A percentile compares a stretch with the other conserved stretches of the same genome.
These are phyloP conservation scores for Aspergillus japonicus DNA, from an alignment of 2,329 filamentous ascomycete species.

Conservation along the genomic window DNA sequence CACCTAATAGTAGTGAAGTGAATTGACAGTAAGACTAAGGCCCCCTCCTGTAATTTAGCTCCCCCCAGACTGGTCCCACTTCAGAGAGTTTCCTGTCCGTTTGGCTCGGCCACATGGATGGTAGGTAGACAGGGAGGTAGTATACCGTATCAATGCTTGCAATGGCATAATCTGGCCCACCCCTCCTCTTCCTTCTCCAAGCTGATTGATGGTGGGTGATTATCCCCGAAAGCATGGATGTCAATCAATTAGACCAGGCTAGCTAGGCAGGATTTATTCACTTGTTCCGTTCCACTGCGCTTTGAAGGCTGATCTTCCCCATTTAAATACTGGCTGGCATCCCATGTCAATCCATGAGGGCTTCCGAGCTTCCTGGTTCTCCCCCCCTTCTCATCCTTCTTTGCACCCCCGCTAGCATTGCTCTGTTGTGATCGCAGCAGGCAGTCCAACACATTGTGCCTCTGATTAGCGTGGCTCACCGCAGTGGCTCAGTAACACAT, in stretches of 20 bases:
- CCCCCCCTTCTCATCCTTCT: too few species aligned
- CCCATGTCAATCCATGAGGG: neutral
- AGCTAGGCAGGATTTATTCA: neutral
- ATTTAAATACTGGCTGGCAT: neutral
- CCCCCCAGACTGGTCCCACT: neutral
- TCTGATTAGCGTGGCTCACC: neutral
- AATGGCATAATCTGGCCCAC: neutral
- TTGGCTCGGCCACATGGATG: constrained; percentile 4
- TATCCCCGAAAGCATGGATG: neutral
- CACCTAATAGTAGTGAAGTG: neutral
- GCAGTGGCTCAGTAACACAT: neutral
- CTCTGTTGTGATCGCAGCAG: neutral
- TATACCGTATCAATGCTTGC: neutral
- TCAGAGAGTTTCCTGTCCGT: neutral
- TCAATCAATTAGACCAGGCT: neutral
- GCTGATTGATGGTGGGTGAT: neutral
- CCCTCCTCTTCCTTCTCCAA: neutral
- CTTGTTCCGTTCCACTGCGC: neutral
- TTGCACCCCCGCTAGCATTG: neutral
- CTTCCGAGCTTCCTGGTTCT: neutral
- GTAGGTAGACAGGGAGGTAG: neutral
- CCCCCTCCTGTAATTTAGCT: neutral
- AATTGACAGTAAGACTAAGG: too few species aligned
- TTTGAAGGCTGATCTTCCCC: neutral
- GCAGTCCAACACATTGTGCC: neutral